A percentile compares a stretch with the other conserved stretches of the same genome.
phyloP scores from a whole-genome alignment of 495 filamentous ascomycete genomes.

The Aspergillus nanangensis region DNA sequence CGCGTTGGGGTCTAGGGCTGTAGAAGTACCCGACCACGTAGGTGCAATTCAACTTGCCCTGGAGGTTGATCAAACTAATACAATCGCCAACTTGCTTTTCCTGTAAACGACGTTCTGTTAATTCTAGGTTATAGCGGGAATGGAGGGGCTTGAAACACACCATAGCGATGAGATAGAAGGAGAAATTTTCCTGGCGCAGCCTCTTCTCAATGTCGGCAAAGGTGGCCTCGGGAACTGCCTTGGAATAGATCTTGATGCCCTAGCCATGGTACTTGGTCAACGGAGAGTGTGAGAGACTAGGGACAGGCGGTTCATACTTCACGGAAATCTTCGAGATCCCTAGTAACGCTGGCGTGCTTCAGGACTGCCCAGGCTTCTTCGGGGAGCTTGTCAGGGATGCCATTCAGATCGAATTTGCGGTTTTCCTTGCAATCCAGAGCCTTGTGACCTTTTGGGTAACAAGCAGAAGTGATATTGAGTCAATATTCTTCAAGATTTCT shows the following conservation, averaged over 20 bases:
- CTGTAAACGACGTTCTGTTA: constrained; percentile 24
- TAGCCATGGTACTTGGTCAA: constrained; percentile 36
- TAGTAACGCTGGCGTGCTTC: constrained; percentile 53
- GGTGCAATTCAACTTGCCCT: constrained; percentile 72
- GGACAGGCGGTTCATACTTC: constrained; percentile 52
- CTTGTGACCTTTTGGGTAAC: constrained; percentile 54
- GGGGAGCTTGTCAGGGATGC: constrained; percentile 51
- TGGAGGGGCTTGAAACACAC: constrained; percentile 20
- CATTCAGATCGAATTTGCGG: constrained; percentile 60
- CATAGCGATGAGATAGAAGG: constrained; percentile 70
- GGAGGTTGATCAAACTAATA: constrained; percentile 75
- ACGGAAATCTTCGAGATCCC: constrained; percentile 72
- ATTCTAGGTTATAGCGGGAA: neutral
- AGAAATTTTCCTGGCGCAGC: constrained; percentile 61
- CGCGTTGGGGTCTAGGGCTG: constrained; percentile 58
- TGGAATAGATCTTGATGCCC: constrained; percentile 67
- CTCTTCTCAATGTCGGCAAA: constrained; percentile 69
- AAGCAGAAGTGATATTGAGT: neutral
- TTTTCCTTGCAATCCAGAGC: constrained; percentile 62
- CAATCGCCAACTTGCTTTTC: constrained; percentile 52
- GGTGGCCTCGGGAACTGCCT: constrained; percentile 60
- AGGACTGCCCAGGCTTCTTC: constrained; percentile 71
- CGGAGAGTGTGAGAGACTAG: too few species aligned
- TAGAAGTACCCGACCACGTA: constrained; percentile 70
- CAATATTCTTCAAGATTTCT: neutral